Evolutionary conservation across 164 flowering plant species (phyloP), one percentile per base, ranked within the genome.

Genomic region (Platanus orientalis): DNA sequence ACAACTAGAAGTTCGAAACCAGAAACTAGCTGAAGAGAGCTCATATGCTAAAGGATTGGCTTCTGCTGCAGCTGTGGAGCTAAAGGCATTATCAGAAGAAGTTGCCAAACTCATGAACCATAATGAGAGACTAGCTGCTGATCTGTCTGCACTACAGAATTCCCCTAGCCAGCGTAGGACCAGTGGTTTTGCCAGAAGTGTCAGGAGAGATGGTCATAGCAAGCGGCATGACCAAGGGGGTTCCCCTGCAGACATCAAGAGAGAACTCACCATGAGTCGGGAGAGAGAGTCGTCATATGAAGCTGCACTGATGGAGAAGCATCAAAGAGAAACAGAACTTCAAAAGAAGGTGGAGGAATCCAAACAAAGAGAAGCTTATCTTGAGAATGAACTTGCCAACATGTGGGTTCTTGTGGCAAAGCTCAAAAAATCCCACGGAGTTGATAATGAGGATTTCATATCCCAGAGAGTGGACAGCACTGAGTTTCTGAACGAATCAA

Each of bases 361-460:
- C n/a, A 89, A 89, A 68, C 89, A 94, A 64, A 79, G 96, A 74
- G 99, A 94, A 78, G 93, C 95, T 20, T 88, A 89, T 71, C 85
- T 94, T 11, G 99, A 94, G 70, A 91, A 94, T 67, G 99, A 94
- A 69, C 94, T 94, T 2, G 96, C 99, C 34, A 94, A 85, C 77
- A 94, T 94, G 99, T 94, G 99, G 99, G 93, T 94, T 63, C 92
- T 89, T n/a, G 96, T 94, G 54, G 96, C 97, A 5, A 88, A 89
- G 74, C 76, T 91, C 54, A 94, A 88, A 61, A 94, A 81, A 59
- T 79, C 93, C 7, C 78, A 77, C 17, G 91, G 83, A 32, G 71
- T 68, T 34, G 86, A 79, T 23, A 62, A 58, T 5, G 82, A 79
- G 30, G 65, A 62, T 40, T 62, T 78, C 30, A 78, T 73, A 36